Evolutionary conservation across 164 flowering plant genomes (phyloP), one percentile per base, ranked within the genome.

Genomic region (Piper longum): DNA sequence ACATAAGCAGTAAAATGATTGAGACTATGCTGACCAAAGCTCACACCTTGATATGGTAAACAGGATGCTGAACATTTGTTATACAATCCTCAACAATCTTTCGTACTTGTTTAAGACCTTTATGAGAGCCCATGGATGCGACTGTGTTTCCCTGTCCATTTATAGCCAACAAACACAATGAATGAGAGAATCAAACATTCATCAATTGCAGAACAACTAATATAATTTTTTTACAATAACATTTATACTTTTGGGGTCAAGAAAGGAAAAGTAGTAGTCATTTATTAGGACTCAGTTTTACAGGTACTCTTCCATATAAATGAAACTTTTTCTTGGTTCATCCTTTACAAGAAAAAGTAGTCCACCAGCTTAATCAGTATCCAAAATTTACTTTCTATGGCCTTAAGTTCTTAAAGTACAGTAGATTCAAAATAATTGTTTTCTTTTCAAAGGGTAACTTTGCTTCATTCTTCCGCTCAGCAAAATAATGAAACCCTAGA

Each of bases 91-190:
- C 99, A 41, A 88, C 97, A 62, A 93, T 76, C 76, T 67, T 87
- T 63, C 97, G 79, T 7, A 88, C 86, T 80, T 88, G 96, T 75
- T 93, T 93, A 57, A 93, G 73, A 60, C 91, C 96, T 76, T 90
- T 90, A 62, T 76, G 85, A 56, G 96, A 80, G 57, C 99, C 99
- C 99, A 93, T 93, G 44, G 96, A 93, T 71, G 99, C 80, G 65
- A 88, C 97, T 26, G 96, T 86, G 66, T 82, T 84, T 67, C 99
- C 99, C 97, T 90, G 69, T 54, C 54, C 62, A 68, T 65, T 55
- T 2, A 61, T 12, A 66, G 64, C 14, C 11, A 67, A 45, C 54
- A 69, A 54, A 55, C 43, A 19, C 56, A 18, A 52, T 14, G 54
- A 19, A 26, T 26, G 42, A 2, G 43, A 4, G 41, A 59, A 18